These are phyloP conservation scores for Chaetomium olivaceum DNA, from an alignment of 2,329 filamentous ascomycete species.

Conservation along the genomic window DNA sequence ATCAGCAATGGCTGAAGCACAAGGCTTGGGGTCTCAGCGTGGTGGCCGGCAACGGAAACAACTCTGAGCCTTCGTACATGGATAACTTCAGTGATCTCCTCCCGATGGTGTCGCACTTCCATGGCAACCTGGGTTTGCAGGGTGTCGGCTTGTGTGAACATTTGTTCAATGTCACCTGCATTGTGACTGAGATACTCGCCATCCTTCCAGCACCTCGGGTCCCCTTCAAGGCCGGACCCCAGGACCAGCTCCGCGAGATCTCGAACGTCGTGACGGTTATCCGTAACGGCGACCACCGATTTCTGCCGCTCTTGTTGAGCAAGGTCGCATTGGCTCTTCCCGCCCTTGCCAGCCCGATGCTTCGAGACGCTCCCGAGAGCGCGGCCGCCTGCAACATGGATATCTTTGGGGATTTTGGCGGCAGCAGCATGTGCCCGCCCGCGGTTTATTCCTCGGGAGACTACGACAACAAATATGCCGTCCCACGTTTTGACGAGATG, in stretches of 20 bases:
- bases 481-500: slow-evolving; percentile 46
- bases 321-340: slow-evolving; percentile 75
- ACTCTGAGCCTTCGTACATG: slow-evolving; percentile 58
- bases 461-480: slow-evolving; percentile 48
- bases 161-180: slow-evolving; percentile 73
- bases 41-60: slow-evolving; percentile 54
- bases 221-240: slow-evolving; percentile 66
- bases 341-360: slow-evolving; percentile 59
- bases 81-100: slow-evolving; percentile 64
- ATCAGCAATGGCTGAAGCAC: slow-evolving; percentile 66
- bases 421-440: slow-evolving; percentile 60
- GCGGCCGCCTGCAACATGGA: slow-evolving; percentile 50
- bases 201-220: slow-evolving; percentile 61
- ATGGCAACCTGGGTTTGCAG: slow-evolving; percentile 72
- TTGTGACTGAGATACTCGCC: slow-evolving; percentile 71
- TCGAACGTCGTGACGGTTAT: slow-evolving; percentile 67
- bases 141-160: slow-evolving; percentile 78
- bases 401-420: slow-evolving; percentile 67
- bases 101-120: slow-evolving; percentile 69
- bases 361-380: slow-evolving; percentile 60
- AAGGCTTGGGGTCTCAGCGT: slow-evolving; percentile 63
- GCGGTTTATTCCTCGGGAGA: slow-evolving; percentile 50
- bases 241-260: slow-evolving; percentile 71
- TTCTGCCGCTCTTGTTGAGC: slow-evolving; percentile 72
- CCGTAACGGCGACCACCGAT: slow-evolving; percentile 74